Percentiles rank a stretch among this genome's conserved stretches.
These are phyloP conservation scores for Exophiala phaeomuriformis DNA, from an alignment of 2,329 filamentous ascomycete species.

Conservation along the genomic window DNA sequence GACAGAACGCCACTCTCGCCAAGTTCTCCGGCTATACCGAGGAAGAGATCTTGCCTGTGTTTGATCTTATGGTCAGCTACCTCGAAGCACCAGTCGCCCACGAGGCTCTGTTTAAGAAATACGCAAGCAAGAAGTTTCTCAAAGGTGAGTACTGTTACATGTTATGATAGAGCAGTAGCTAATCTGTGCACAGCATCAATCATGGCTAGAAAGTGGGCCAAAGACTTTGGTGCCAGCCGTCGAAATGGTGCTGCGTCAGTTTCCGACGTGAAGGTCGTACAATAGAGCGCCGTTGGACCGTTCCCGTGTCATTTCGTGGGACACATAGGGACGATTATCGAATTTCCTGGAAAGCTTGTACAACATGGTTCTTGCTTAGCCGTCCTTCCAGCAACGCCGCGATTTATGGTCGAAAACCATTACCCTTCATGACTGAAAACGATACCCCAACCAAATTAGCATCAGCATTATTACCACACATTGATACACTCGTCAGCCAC, in stretches of 20 bases:
- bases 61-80: conserved; percentile 94
- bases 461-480: conserved; percentile 21
- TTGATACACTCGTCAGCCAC: conserved; percentile 5
- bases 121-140: conserved; percentile 97
- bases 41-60: conserved; percentile 85
- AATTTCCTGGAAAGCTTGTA: neutral
- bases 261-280: conserved; percentile 16
- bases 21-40: conserved; percentile 93
- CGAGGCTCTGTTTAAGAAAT: conserved; percentile 99
- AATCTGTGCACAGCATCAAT: conserved; percentile 62
- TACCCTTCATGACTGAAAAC: conserved; percentile 17
- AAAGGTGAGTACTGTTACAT: conserved; percentile 61
- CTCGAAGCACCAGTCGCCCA: conserved; percentile 82
- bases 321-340: too few species aligned
- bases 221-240: conserved; percentile 52
- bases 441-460: conserved; percentile 17
- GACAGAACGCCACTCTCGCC: conserved; percentile 69
- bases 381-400: conserved; percentile 8
- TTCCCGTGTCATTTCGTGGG: neutral
- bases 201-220: conserved; percentile 85
- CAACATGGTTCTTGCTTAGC: neutral
- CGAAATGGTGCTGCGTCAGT: conserved; percentile 17
- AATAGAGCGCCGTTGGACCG: conserved; percentile 4
- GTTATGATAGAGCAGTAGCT: conserved; percentile 23
- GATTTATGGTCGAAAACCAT: conserved; percentile 15